Evolutionary conservation across 2,329 filamentous ascomycete species (phyloP).

Genomic region (Teratosphaeria epicoccoides): DNA sequence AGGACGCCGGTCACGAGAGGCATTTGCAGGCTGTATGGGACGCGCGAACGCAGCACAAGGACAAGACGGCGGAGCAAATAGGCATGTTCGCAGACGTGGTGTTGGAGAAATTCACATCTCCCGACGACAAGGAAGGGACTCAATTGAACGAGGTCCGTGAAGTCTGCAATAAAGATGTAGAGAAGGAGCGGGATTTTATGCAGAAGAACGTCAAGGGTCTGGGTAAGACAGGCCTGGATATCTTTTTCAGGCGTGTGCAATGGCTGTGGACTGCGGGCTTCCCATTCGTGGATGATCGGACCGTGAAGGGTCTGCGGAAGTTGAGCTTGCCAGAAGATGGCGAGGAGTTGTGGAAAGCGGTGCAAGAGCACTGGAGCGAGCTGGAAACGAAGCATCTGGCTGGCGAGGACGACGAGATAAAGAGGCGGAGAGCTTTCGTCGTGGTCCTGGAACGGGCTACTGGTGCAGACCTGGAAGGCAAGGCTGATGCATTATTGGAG

Average conservation of each 20-base stretch:
- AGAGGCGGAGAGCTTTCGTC: constrained; percentile 32
- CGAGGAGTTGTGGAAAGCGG: constrained; percentile 23
- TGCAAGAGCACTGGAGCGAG: constrained; percentile 29
- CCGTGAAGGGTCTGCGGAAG: constrained; percentile 24
- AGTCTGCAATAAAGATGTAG: constrained; percentile 21
- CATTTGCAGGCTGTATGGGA: constrained; percentile 31
- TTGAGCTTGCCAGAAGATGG: constrained; percentile 28
- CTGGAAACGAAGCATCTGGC: constrained; percentile 22
- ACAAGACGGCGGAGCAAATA: constrained; percentile 36
- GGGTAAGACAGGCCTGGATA: constrained; percentile 31
- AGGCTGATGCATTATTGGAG: constrained; percentile 20
- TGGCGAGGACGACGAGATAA: constrained; percentile 24
- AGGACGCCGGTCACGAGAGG: constrained; percentile 29
- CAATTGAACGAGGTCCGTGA: constrained; percentile 24
- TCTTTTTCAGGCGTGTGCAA: constrained; percentile 34
- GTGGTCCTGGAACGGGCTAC: constrained; percentile 29
- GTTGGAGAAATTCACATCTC: constrained; percentile 22
- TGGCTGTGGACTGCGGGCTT: constrained; percentile 30
- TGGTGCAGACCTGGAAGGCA: constrained; percentile 30
- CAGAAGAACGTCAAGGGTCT: constrained; percentile 31
- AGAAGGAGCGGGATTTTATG: constrained; percentile 22
- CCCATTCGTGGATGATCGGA: constrained; percentile 31
- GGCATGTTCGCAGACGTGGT: constrained; percentile 25
- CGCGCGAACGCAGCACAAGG: constrained; percentile 36
- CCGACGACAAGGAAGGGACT: constrained; percentile 24